Evolutionary conservation across 163 green algal species (phyloP), one percentile per base, ranked within the genome.

Genomic region (Coccomyxa subellipsoidea): DNA sequence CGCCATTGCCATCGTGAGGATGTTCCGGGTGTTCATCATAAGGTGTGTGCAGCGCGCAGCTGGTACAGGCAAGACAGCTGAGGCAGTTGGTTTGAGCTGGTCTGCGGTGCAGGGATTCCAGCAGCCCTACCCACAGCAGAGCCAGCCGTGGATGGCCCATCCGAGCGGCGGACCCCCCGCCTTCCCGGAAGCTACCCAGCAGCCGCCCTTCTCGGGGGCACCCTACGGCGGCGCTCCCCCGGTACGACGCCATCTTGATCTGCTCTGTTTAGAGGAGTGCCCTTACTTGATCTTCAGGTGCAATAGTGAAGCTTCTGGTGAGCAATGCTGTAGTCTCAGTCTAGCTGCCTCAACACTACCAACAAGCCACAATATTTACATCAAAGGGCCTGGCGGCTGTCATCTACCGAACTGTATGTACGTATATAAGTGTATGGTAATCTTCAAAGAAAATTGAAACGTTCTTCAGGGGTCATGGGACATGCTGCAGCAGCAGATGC

Each of bases 401-500:
- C n/a, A n/a, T n/a, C n/a, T n/a, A n/a, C n/a, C n/a, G n/a, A n/a
- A n/a, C n/a, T n/a, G n/a, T n/a, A n/a, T n/a, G n/a, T n/a, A n/a
- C n/a, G n/a, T n/a, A n/a, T n/a, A n/a, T n/a, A n/a, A n/a, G n/a
- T n/a, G n/a, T n/a, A n/a, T n/a, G n/a, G n/a, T n/a, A n/a, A n/a
- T n/a, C n/a, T n/a, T n/a, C n/a, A n/a, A n/a, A n/a, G n/a, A n/a
- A n/a, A n/a, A n/a, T n/a, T 73, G 2, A 35, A 0, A 35, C 66
- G 1, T 73, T 73, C 1, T 34, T 73, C 66, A 73, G 66, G 66
- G 29, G 21, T 8, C 27, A 34, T 73, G 66, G 66, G 66, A 73
- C 66, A 34, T 73, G n/a, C 66, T 10, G 66, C 66, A 73, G 27
- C 66, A 73, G 66, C 66, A 73, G 66, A 73, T 73, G 66, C 66